Evolutionary conservation across 2,329 filamentous ascomycete species (phyloP), one percentile per base, ranked within the genome.

Genomic region (Alternaria sp.): DNA sequence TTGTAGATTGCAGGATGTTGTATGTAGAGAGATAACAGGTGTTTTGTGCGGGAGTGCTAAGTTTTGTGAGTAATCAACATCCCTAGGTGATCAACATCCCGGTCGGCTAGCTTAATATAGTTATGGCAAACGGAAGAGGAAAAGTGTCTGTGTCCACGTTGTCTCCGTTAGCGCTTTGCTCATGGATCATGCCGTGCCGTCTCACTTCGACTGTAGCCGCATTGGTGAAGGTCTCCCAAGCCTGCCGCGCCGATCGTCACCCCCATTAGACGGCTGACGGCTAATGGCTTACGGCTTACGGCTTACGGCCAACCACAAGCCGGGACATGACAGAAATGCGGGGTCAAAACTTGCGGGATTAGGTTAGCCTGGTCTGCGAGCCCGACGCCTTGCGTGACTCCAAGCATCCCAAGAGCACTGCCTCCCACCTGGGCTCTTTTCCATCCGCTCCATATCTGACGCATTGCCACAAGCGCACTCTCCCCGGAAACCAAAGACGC

Each of bases 321-420:
- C 29, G 23, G 31, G 29, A 42, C 11, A 46, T 41, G 42, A 45
- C 41, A n/a, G 11, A 56, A 51, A 49, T 61, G 60, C 53, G 58
- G 58, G 54, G 58, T 58, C 51, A 13, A 29, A 21, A 14, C 48
- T 45, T 60, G 50, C 40, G 21, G 34, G n/a, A 51, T 46, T 23
- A 26, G 55, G 45, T 26, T 61, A 58, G 58, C 37, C 31, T 14
- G 21, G 23, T 9, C 39, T 51, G 33, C 44, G 37, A 23, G 10
- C 26, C 39, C 44, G 37, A 57, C 53, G 45, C 51, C 34, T 50
- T 39, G 37, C 29, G 42, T 31, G 29, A 37, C 33, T 41, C 51
- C 52, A 56, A 59, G 51, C 40, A 48, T 50, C 29, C 64, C 60
- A 61, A 58, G 54, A 37, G 29, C 33, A 61, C 51, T 62, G 64